Evolutionary conservation across 2,329 filamentous ascomycete genomes (phyloP).

Genomic region (Monascus ruber): DNA sequence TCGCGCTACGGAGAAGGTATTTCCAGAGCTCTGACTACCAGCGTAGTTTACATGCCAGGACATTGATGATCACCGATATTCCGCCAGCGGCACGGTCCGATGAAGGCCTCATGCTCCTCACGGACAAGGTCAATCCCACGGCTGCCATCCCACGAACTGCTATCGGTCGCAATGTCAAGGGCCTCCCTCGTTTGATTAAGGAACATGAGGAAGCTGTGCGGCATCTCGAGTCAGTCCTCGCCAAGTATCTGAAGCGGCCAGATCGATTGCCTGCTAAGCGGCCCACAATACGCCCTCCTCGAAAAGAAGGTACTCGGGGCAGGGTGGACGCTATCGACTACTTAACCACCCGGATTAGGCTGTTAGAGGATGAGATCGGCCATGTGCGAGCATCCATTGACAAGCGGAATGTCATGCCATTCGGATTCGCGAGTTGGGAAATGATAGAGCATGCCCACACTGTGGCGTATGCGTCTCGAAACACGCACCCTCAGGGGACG

Average conservation of each 20-base stretch:
- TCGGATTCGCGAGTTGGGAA: slow-evolving; percentile 89
- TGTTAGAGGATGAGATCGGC: slow-evolving; percentile 73
- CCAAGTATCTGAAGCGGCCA: slow-evolving; percentile 85
- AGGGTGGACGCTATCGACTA: slow-evolving; percentile 94
- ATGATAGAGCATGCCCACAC: slow-evolving; percentile 78
- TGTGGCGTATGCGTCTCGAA: slow-evolving; percentile 70
- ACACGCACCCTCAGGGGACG: slow-evolving; percentile 68
- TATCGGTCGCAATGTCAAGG: slow-evolving; percentile 84
- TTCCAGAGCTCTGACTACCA: slow-evolving; percentile 84
- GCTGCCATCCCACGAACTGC: slow-evolving; percentile 68
- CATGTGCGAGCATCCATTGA: slow-evolving; percentile 73
- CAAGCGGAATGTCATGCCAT: slow-evolving; percentile 76
- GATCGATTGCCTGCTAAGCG: slow-evolving; percentile 63
- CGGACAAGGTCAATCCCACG: slow-evolving; percentile 67
- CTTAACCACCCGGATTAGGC: slow-evolving; percentile 69
- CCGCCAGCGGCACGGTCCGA: slow-evolving; percentile 66
- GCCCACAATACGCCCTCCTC: slow-evolving; percentile 68
- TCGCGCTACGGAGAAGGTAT: slow-evolving; percentile 60
- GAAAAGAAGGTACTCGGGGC: slow-evolving; percentile 60
- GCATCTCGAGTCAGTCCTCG: slow-evolving; percentile 68
- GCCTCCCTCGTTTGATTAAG: slow-evolving; percentile 72
- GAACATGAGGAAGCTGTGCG: slow-evolving; percentile 73
- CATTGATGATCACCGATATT: slow-evolving; percentile 66
- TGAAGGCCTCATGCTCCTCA: slow-evolving; percentile 75
- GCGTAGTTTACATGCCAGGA: slow-evolving; percentile 65